Base-by-base conservation (phyloP, 228 moss, liverwort and hornwort genomes). In the Sphagnum fallax region DNA sequence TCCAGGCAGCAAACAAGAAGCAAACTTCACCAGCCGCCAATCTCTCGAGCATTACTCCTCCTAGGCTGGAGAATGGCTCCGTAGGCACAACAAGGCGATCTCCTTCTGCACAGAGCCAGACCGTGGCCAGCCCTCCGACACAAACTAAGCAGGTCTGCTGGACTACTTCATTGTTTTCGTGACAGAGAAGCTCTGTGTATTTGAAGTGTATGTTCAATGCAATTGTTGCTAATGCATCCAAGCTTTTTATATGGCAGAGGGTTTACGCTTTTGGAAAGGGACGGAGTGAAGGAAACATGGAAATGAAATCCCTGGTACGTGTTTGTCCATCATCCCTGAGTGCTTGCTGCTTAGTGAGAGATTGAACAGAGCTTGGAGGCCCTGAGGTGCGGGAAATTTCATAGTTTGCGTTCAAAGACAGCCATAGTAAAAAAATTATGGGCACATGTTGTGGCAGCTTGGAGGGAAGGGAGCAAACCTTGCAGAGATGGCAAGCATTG, bases 381-480 rank as follows among this genome's bases (percentile, higher is more conserved):
- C 32, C 32, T 32, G 32, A 32, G 2, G 32, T 32, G 32, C 2
- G 2, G 32, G 32, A 32, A 32, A 32, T 32, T 32, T 32, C 32
- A 32, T 32, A 32, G 2, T 32, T 32, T 32, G 1, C 32, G 2
- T 3, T 32, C 32, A 32, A 32, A 32, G 32, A 32, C 32, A 32
- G 32, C 32, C 32, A 32, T 32, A 32, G 47, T 8, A 64, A 64
- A 16, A 48, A 48, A 64, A 48, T 64, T 16, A 2, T 16, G 16
- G 16, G 1, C 16, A 4, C 14, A 51, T 52, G 9, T 66, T 51
- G 72, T 75, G 68, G 66, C 81, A 95, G 94, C 95, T 95, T 13
- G 95, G 95, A 70, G 95, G 95, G 12, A 95, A 95, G 71, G 95
- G 95, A 8, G 95, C 95, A 48, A 95, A 95, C 52, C 75, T 95